These are phyloP conservation scores for Boletus bicolor DNA, from an alignment of 768 basidiomycete genomes.

Conservation along the genomic window DNA sequence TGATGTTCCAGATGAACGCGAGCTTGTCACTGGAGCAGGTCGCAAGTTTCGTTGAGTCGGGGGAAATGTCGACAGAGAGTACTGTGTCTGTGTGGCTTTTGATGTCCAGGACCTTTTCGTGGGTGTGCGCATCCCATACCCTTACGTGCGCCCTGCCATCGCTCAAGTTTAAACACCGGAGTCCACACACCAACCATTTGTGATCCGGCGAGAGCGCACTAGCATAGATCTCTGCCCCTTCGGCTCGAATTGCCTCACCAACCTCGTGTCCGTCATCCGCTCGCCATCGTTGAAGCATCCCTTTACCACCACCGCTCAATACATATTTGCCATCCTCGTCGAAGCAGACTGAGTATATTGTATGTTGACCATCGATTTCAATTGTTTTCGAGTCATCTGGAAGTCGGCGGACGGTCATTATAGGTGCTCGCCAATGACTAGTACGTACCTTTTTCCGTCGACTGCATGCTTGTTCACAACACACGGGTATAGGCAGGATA, in stretches of 20 bases:
- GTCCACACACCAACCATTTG: constrained; percentile 1
- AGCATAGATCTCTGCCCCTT: neutral
- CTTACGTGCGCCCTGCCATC: too few relatives aligned
- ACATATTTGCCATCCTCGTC: neutral
- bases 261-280: neutral
- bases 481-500: neutral
- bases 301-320: neutral
- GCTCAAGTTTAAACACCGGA: neutral
- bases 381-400: neutral
- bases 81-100: neutral
- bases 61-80: neutral
- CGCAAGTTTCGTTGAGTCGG: neutral
- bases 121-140: neutral
- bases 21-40: neutral
- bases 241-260: neutral
- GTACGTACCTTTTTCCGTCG: neutral
- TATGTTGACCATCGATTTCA: neutral
- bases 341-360: neutral
- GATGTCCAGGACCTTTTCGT: neutral
- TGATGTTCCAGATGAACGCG: neutral
- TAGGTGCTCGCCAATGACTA: too few relatives aligned
- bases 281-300: neutral
- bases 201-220: neutral
- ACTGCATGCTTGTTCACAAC: neutral
- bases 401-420: neutral